Percentiles rank a stretch among this genome's conserved stretches.
phyloP scores from a whole-genome alignment of 192 early-diverging fungal species.

The Lobosporangium transversale region DNA sequence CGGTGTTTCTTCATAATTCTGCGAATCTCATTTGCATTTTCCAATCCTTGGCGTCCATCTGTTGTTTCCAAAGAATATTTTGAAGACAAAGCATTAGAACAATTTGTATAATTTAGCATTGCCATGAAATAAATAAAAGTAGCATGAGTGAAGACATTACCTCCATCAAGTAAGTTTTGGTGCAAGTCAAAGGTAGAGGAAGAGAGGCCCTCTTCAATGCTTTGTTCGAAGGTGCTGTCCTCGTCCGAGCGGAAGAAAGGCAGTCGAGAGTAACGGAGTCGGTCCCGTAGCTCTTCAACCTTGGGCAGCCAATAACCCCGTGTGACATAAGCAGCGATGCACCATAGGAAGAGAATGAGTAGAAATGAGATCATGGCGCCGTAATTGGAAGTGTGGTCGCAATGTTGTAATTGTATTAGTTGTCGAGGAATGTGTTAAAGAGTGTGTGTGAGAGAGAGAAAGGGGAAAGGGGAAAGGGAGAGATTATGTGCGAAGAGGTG shows the following conservation, averaged over 20 bases:
- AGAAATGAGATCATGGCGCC: constrained; percentile 22
- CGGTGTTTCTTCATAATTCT: constrained; percentile 64
- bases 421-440: background rate
- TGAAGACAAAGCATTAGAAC: no score
- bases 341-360: constrained; percentile 29
- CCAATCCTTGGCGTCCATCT: constrained; percentile 61
- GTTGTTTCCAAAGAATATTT: background rate
- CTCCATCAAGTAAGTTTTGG: constrained; percentile 61
- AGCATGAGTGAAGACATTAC: no score
- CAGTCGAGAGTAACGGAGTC: constrained; percentile 57
- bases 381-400: no score
- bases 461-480: background rate
- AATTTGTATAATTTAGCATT: no score
- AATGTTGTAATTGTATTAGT: background rate
- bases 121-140: no score
- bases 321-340: constrained; percentile 21
- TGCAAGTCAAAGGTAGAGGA: constrained; percentile 64
- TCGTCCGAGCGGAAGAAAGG: constrained; percentile 58
- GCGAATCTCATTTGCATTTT: constrained; percentile 63
- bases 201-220: constrained; percentile 66
- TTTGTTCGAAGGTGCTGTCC: constrained; percentile 58
- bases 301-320: constrained; percentile 36
- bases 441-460: background rate
- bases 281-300: constrained; percentile 33
- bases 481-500: background rate